Conservation (phyloP, 179 eudicot genomes). For the Vitellaria paradoxa region DNA sequence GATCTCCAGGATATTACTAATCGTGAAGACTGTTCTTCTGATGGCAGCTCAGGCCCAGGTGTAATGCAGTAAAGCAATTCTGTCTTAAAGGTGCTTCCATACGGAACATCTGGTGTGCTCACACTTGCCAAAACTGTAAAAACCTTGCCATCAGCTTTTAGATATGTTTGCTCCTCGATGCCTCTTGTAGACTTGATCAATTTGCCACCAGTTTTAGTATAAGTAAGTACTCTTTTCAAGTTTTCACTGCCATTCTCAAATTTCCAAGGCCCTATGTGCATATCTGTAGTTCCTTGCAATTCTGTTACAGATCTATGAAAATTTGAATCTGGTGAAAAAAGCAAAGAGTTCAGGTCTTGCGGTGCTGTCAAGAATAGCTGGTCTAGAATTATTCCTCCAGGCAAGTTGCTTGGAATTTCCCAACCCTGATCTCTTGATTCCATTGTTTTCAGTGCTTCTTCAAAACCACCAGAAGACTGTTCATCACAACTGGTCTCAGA, state of each 20-base stretch:
- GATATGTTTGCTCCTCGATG: conserved; percentile 77
- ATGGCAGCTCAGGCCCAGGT: conserved; percentile 83
- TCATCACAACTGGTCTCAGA: conserved; percentile 38
- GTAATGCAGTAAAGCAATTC: conserved; percentile 73
- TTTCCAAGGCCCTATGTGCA: conserved; percentile 65
- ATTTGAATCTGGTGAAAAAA: conserved; percentile 76
- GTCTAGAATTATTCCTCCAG: conserved; percentile 70
- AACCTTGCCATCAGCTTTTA: conserved; percentile 67
- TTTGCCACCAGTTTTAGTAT: conserved; percentile 62
- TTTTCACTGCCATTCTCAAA: conserved; percentile 41
- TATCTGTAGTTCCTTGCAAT: conserved; percentile 57
- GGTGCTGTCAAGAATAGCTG: conserved; percentile 56
- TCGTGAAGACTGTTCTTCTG: conserved; percentile 71
- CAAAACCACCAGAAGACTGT: conserved; percentile 44
- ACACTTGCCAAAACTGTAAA: conserved; percentile 65
- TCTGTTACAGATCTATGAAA: conserved; percentile 45
- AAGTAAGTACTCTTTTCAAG: conserved; percentile 61
- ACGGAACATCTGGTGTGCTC: conserved; percentile 89
- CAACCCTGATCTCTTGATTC: conserved; percentile 49
- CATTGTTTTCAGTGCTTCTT: conserved; percentile 53
- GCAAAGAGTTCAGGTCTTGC: conserved; percentile 53
- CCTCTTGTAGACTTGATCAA: conserved; percentile 75
- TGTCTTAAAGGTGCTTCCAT: conserved; percentile 65
- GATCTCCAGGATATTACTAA: conserved; percentile 72
- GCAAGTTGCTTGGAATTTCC: conserved; percentile 67